Evolutionary conservation across 495 filamentous ascomycete species (phyloP).

Genomic region (Rhizodiscina lignyota): DNA sequence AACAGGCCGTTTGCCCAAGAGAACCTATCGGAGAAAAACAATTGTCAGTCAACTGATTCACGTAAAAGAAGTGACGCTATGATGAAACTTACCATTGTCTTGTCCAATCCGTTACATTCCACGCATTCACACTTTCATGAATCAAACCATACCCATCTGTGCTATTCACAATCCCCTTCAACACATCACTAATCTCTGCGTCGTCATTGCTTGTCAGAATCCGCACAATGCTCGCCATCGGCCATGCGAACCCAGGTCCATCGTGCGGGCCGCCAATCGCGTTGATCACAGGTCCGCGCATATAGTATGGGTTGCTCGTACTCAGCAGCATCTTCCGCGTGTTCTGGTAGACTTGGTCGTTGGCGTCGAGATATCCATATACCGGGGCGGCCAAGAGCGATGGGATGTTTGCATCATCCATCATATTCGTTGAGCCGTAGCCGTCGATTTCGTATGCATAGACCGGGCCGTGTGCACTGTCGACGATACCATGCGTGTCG

Average conservation of each 20-base stretch:
- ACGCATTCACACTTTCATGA: conserved; percentile 43
- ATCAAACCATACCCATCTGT: conserved; percentile 43
- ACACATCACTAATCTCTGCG: conserved; percentile 27
- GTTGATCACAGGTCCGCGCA: conserved; percentile 32
- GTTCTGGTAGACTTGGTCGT: conserved; percentile 30
- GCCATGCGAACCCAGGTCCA: conserved; percentile 41
- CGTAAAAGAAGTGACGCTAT: not conserved
- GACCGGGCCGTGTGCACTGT: conserved; percentile 28
- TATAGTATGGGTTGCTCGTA: conserved; percentile 39
- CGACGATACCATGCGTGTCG: conserved; percentile 31
- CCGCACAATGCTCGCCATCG: conserved; percentile 38
- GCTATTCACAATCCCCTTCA: conserved; percentile 30
- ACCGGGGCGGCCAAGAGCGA: conserved; percentile 36
- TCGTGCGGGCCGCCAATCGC: conserved; percentile 40
- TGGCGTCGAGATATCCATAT: conserved; percentile 27
- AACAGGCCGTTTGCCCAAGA: conserved; percentile 56
- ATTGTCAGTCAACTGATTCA: too few relatives aligned
- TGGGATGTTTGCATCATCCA: conserved; percentile 51
- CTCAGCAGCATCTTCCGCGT: conserved; percentile 34
- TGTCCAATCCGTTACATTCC: conserved; percentile 34
- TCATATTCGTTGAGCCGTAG: conserved; percentile 32
- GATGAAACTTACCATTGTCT: conserved; percentile 35
- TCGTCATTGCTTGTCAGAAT: conserved; percentile 38
- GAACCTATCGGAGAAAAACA: too few relatives aligned
- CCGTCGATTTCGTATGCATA: conserved; percentile 49